A percentile compares a stretch with the other conserved stretches of the same genome.
Evolutionary conservation across 2,329 filamentous ascomycete genomes (phyloP).

Genomic region (Lecanoromycetidae sp.): DNA sequence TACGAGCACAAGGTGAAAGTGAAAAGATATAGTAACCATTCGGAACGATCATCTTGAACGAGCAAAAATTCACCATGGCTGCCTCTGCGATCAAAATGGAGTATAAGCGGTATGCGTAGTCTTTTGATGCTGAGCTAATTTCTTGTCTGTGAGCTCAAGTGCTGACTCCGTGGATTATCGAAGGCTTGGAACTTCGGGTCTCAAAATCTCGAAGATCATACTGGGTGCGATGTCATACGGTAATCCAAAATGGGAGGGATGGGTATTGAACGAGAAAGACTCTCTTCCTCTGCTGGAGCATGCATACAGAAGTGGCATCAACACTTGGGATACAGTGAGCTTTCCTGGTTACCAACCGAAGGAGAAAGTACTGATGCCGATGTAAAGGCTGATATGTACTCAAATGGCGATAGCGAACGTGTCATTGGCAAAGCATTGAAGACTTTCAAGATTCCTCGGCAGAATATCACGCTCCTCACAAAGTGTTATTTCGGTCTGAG

Average conservation of each 20-base stretch:
- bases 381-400: constrained; percentile 39
- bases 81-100: too few relatives aligned
- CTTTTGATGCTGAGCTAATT: too few relatives aligned
- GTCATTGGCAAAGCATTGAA: constrained; percentile 49
- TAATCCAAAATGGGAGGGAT: constrained; percentile 37
- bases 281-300: constrained; percentile 47
- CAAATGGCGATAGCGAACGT: constrained; percentile 42
- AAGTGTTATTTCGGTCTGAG: constrained; percentile 46
- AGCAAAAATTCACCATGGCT: too few relatives aligned
- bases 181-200: constrained; percentile 46
- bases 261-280: constrained; percentile 46
- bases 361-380: constrained; percentile 43
- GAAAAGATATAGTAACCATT: too few relatives aligned
- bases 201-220: constrained; percentile 51
- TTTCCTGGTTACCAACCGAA: constrained; percentile 30
- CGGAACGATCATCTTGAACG: too few relatives aligned
- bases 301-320: constrained; percentile 51
- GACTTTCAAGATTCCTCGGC: constrained; percentile 44
- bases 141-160: too few relatives aligned
- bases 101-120: too few relatives aligned
- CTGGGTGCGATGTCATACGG: constrained; percentile 55
- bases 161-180: constrained; percentile 22
- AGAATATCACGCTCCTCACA: constrained; percentile 46
- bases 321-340: constrained; percentile 36
- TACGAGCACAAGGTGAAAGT: too few relatives aligned